Percentiles rank a stretch among this genome's conserved stretches.
These are phyloP conservation scores for Wallacemonas sp. DNA, from an alignment of 208 protist species.

Conservation along the genomic window DNA sequence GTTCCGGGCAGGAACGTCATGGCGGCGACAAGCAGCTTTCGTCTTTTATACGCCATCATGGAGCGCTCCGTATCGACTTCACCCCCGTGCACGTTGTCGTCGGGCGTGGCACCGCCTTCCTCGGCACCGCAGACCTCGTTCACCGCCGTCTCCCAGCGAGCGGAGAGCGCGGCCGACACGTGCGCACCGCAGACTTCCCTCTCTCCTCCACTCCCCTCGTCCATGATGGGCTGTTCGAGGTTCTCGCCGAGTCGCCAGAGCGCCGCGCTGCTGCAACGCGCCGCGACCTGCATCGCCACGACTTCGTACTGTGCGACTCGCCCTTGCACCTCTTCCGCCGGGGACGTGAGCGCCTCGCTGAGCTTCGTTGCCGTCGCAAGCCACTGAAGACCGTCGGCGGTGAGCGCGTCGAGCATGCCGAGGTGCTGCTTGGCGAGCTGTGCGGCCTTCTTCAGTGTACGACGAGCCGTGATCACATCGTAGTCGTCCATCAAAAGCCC, in stretches of 20 bases:
- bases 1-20: slow-evolving; percentile 3
- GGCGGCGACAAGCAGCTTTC: slow-evolving; percentile 1
- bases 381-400: slow-evolving; percentile 30
- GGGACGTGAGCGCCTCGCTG: neutral
- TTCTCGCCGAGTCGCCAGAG: slow-evolving; percentile 12
- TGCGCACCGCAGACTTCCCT: no score
- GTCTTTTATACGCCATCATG: neutral
- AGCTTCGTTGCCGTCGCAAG: slow-evolving; percentile 4
- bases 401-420: slow-evolving; percentile 27
- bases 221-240: neutral
- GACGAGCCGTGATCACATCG: slow-evolving; percentile 38
- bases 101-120: neutral
- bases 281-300: slow-evolving; percentile 26
- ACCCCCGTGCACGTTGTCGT: neutral
- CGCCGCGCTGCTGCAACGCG: slow-evolving; percentile 27
- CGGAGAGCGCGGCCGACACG: neutral
- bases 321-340: neutral
- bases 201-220: neutral
- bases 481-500: slow-evolving; percentile 32
- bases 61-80: neutral
- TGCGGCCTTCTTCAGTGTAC: slow-evolving; percentile 28
- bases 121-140: neutral
- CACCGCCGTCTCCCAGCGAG: neutral
- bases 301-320: neutral
- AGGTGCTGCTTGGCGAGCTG: slow-evolving; percentile 25